These are phyloP conservation scores for Orbilia quercus DNA, from an alignment of 2,329 filamentous ascomycete genomes.

Conservation along the genomic window DNA sequence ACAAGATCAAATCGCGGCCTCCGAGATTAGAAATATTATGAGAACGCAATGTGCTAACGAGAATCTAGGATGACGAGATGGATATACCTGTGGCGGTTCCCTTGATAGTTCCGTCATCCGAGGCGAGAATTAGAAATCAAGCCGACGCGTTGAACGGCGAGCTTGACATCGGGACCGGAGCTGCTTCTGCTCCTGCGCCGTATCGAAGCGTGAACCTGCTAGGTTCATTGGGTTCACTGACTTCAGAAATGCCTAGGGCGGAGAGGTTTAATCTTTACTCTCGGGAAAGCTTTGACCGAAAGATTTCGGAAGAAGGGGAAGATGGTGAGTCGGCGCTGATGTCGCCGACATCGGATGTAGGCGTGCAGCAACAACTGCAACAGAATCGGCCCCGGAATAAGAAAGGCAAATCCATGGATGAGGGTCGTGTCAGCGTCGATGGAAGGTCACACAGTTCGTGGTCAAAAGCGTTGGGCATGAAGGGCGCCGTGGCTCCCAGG, in stretches of 20 bases:
- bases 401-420: slow-evolving; percentile 40
- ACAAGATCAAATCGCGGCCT: not conserved
- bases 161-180: slow-evolving; percentile 85
- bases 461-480: slow-evolving; percentile 56
- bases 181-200: slow-evolving; percentile 69
- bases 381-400: slow-evolving; percentile 11
- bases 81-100: slow-evolving; percentile 95
- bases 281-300: slow-evolving; percentile 14
- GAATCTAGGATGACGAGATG: slow-evolving; percentile 81
- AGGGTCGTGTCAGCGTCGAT: slow-evolving; percentile 51
- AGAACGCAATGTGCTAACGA: not conserved
- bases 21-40: not conserved
- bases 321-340: slow-evolving; percentile 25
- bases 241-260: slow-evolving; percentile 60
- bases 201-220: slow-evolving; percentile 73
- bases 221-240: slow-evolving; percentile 70
- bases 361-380: slow-evolving; percentile 14
- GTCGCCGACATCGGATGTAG: slow-evolving; percentile 39
- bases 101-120: slow-evolving; percentile 83
- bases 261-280: slow-evolving; percentile 58
- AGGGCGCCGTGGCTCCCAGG: slow-evolving; percentile 50
- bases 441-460: slow-evolving; percentile 56
- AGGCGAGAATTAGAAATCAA: slow-evolving; percentile 77
- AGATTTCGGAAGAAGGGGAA: slow-evolving; percentile 23
- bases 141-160: slow-evolving; percentile 76